These are phyloP conservation scores for Alternaria sp. DNA, from an alignment of 2,329 filamentous ascomycete species.

Conservation along the genomic window DNA sequence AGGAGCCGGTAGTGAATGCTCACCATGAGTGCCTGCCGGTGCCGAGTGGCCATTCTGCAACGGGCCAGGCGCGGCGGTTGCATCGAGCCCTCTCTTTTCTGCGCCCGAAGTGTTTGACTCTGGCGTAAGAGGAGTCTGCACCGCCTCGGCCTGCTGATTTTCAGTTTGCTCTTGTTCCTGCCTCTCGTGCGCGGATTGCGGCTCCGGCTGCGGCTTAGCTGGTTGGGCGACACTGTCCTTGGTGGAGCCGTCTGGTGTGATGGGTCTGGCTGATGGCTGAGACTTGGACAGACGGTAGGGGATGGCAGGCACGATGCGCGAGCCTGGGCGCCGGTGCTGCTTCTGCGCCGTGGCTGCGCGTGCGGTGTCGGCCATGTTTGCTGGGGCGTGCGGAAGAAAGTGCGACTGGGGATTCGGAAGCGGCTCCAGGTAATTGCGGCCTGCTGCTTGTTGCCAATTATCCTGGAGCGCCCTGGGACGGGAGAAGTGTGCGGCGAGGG, in stretches of 20 bases:
- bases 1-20: constrained; percentile 10
- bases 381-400: neutral
- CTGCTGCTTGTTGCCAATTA: constrained; percentile 44
- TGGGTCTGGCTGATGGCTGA: constrained; percentile 30
- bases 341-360: constrained; percentile 28
- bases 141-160: constrained; percentile 15
- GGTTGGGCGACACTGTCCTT: constrained; percentile 23
- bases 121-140: constrained; percentile 34
- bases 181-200: constrained; percentile 19
- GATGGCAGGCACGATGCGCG: constrained; percentile 49
- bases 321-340: constrained; percentile 32
- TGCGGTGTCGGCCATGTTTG: constrained; percentile 30
- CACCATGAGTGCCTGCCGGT: constrained; percentile 26
- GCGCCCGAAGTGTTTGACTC: constrained; percentile 33
- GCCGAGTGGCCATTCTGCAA: constrained; percentile 23
- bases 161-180: constrained; percentile 16
- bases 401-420: constrained; percentile 24
- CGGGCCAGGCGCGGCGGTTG: constrained; percentile 17
- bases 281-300: constrained; percentile 44
- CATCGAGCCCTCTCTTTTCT: constrained; percentile 16
- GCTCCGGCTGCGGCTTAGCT: constrained; percentile 15
- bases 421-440: constrained; percentile 53
- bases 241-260: constrained; percentile 37
- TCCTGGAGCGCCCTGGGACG: constrained; percentile 48
- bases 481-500: constrained; percentile 22